phyloP scores from a whole-genome alignment of 306 rosid genomes.

The Vicia villosa region DNA sequence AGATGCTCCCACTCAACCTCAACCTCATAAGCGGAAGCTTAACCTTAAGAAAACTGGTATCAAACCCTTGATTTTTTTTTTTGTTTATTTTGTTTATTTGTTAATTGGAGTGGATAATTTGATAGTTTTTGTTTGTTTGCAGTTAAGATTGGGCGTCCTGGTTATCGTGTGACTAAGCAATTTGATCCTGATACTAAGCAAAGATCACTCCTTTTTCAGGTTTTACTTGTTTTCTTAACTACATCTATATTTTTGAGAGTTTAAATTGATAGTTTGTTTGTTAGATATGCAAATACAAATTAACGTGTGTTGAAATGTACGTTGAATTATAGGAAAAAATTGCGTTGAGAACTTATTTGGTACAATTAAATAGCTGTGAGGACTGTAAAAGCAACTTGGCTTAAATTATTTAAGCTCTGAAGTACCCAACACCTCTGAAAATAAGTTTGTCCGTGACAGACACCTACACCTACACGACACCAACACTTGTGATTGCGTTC shows the following conservation, averaged over 20 bases:
- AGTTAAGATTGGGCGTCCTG: slow-evolving; percentile 98
- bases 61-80: not conserved
- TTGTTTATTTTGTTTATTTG: not conserved
- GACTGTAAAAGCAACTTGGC: not conserved
- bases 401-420: not conserved
- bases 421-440: too few relatives aligned
- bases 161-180: slow-evolving; percentile 91
- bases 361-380: not conserved
- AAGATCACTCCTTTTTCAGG: slow-evolving; percentile 95
- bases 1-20: slow-evolving; percentile 96
- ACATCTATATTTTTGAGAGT: not conserved
- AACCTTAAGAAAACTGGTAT: slow-evolving; percentile 71
- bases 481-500: too few relatives aligned
- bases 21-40: slow-evolving; percentile 94
- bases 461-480: too few relatives aligned
- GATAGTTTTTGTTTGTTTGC: slow-evolving; percentile 7
- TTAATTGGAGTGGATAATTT: not conserved
- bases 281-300: not conserved
- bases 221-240: not conserved
- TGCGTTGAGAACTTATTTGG: not conserved
- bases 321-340: not conserved
- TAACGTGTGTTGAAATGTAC: not conserved
- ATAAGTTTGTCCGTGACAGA: too few relatives aligned
- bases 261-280: not conserved
- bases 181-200: slow-evolving; percentile 90